Evolutionary conservation across 805 yeast species (phyloP).

Genomic region (Wickerhamiella musiphila): DNA sequence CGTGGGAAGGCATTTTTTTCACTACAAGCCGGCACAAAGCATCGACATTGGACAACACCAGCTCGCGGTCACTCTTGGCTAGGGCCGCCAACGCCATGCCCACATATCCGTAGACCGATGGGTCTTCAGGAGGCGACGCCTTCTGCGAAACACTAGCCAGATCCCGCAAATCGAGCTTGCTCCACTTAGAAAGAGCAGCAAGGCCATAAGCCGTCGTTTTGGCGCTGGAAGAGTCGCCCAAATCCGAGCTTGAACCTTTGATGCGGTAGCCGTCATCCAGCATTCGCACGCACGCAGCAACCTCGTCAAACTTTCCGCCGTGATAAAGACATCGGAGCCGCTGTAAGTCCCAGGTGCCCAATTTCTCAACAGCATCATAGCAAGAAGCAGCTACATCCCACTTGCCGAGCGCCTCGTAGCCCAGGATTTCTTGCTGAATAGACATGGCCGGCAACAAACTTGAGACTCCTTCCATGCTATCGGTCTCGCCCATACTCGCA

Average conservation of each 20-base stretch:
- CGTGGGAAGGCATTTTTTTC: conserved; percentile 29
- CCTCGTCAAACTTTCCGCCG: conserved; percentile 58
- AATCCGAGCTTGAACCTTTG: too few relatives aligned
- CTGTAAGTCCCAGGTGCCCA: conserved; percentile 19
- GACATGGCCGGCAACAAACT: conserved; percentile 47
- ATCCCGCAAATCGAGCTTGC: conserved; percentile 35
- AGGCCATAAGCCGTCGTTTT: conserved; percentile 30
- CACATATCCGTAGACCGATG: conserved; percentile 3
- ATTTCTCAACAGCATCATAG: conserved; percentile 48
- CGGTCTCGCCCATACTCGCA: conserved; percentile 74
- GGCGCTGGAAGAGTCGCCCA: too few relatives aligned
- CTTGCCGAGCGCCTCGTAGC: conserved; percentile 68
- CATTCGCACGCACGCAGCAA: too few relatives aligned
- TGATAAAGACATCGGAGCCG: conserved; percentile 54
- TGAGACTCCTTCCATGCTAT: conserved; percentile 74
- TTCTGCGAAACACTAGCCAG: conserved; percentile 2
- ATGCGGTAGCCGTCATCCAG: too few relatives aligned
- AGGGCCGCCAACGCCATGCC: conserved; percentile 45
- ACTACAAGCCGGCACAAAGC: conserved; percentile 46
- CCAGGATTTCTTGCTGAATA: conserved; percentile 57
- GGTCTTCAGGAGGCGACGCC: not conserved
- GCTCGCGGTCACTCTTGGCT: conserved; percentile 19
- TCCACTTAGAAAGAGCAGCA: conserved; percentile 62
- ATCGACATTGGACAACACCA: conserved; percentile 27
- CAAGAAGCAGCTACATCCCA: conserved; percentile 84